These are phyloP conservation scores for Nitzschia putrida DNA, from an alignment of 108 stramenopile species.

Conservation along the genomic window DNA sequence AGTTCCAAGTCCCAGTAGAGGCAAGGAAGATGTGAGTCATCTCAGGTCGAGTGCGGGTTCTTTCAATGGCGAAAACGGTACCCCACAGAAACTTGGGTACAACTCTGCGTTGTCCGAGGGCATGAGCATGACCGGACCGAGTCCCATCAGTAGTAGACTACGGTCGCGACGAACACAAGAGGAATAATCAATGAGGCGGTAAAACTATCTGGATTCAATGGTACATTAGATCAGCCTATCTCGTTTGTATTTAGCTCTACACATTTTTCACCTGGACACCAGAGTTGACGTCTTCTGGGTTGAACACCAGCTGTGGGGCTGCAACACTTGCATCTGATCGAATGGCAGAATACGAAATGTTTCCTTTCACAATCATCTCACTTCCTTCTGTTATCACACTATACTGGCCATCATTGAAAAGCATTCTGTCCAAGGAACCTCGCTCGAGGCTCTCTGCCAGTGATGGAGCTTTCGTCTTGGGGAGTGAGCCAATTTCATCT, in stretches of 20 bases:
- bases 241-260: conserved; percentile 1
- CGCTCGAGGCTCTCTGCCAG: conserved; percentile 3
- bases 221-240: too few species aligned
- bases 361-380: conserved; percentile 21
- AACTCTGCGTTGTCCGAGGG: not conserved
- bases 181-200: too few species aligned
- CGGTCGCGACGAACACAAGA: not conserved
- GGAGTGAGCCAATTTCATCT: not conserved
- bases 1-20: not conserved
- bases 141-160: conserved; percentile 1
- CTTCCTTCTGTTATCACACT: conserved; percentile 12
- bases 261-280: conserved; percentile 15
- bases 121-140: not conserved
- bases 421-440: not conserved
- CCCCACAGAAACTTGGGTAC: not conserved
- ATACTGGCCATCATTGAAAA: conserved; percentile 10
- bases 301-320: conserved; percentile 13
- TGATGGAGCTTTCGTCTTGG: not conserved
- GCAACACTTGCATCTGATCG: conserved; percentile 14
- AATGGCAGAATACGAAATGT: conserved; percentile 4
- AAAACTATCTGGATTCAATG: too few species aligned
- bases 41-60: not conserved
- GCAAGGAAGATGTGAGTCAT: not conserved
- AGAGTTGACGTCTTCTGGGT: not conserved
- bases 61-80: not conserved